Percentiles rank a stretch among this genome's conserved stretches.
Conservation (phyloP, 495 filamentous ascomycete species). For the Podospora appendiculata region DNA sequence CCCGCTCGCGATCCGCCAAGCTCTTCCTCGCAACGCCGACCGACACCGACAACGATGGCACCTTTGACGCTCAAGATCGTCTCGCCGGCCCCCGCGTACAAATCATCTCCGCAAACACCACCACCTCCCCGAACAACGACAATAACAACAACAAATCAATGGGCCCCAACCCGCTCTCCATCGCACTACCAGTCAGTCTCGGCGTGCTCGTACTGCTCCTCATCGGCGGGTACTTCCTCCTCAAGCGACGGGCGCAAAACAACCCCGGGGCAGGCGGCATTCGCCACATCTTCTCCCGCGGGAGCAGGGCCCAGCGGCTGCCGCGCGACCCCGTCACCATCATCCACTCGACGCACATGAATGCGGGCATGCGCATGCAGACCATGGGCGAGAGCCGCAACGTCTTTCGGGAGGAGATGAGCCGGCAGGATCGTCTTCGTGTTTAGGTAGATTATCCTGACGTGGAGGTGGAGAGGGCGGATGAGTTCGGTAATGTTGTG, state of each 20-base stretch:
- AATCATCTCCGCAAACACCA: not conserved
- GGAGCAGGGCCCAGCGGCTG: constrained; percentile 1
- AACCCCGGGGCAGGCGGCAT: not conserved
- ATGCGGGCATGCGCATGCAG: constrained; percentile 3
- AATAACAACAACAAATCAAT: not conserved
- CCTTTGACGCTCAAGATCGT: not conserved
- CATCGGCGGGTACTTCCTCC: not conserved
- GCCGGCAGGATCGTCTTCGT: constrained; percentile 1
- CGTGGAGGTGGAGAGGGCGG: not conserved
- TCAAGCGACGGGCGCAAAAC: not conserved
- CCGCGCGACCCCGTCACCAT: constrained; percentile 1
- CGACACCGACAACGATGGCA: not conserved
- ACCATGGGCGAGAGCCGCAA: constrained; percentile 4
- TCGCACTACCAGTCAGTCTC: not conserved
- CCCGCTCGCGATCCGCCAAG: not conserved
- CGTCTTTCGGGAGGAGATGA: constrained; percentile 10
- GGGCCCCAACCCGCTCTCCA: not conserved
- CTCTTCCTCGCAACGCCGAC: not conserved
- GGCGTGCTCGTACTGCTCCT: not conserved
- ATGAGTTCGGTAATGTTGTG: not conserved
- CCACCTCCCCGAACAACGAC: not conserved
- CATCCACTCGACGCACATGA: constrained; percentile 4
- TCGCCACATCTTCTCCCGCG: not conserved
- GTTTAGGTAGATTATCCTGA: not conserved
- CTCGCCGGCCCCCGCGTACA: not conserved